A percentile compares a stretch with the other conserved stretches of the same genome.
Evolutionary conservation across 2,329 filamentous ascomycete genomes (phyloP).

Genomic region (Paecilomyces niveus): DNA sequence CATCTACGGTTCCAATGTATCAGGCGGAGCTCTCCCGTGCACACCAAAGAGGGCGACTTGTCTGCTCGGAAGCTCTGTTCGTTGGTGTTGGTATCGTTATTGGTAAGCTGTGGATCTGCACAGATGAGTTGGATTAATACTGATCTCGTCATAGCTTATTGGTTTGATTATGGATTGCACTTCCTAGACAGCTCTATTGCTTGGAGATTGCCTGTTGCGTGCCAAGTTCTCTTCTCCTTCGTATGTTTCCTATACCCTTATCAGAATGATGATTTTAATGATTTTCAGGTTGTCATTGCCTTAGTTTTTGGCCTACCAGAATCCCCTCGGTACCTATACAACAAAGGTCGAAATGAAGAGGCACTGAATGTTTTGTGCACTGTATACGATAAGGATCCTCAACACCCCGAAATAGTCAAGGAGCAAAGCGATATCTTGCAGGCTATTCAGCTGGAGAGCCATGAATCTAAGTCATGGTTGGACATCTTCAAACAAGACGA

Average conservation of each 20-base stretch:
- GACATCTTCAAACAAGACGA: slow-evolving; percentile 39
- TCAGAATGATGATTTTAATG: not conserved
- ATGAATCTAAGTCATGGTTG: slow-evolving; percentile 26
- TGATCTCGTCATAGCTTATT: not conserved
- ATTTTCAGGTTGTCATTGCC: slow-evolving; percentile 1
- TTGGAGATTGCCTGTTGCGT: not conserved
- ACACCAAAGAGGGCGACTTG: slow-evolving; percentile 36
- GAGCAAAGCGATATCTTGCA: slow-evolving; percentile 4
- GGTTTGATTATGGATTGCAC: not conserved
- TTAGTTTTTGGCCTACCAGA: slow-evolving; percentile 4
- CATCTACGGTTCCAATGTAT: slow-evolving; percentile 32
- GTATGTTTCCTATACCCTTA: not conserved
- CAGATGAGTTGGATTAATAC: not conserved
- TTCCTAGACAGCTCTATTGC: not conserved
- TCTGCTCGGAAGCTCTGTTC: slow-evolving; percentile 36
- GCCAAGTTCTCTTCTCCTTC: not conserved
- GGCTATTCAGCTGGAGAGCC: slow-evolving; percentile 3
- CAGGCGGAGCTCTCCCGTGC: slow-evolving; percentile 41
- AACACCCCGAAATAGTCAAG: slow-evolving; percentile 4
- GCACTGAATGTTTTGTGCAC: slow-evolving; percentile 3
- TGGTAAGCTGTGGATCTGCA: not conserved
- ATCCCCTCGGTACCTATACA: slow-evolving; percentile 7
- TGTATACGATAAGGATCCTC: slow-evolving; percentile 1
- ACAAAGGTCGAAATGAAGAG: slow-evolving; percentile 7
- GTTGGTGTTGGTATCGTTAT: slow-evolving; percentile 32